These are phyloP conservation scores for Lactarius sanguifluus DNA, from an alignment of 768 basidiomycete species.

Conservation along the genomic window DNA sequence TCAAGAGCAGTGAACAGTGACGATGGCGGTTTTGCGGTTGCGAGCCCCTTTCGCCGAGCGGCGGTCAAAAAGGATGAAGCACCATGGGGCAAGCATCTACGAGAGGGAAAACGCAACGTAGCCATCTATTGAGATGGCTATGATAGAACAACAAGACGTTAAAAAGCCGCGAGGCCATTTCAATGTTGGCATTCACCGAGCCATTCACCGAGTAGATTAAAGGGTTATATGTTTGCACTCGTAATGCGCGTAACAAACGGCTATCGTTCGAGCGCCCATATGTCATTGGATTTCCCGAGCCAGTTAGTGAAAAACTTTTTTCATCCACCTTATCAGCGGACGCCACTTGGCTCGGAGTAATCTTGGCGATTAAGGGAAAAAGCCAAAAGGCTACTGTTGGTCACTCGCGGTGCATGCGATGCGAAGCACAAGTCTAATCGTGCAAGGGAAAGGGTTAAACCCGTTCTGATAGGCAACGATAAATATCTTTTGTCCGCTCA, in stretches of 20 bases:
- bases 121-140: conserved; percentile 19
- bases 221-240: background rate
- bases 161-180: conserved; percentile 11
- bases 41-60: conserved; percentile 44
- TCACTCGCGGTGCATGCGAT: too few species aligned
- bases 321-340: background rate
- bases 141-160: conserved; percentile 12
- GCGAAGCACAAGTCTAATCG: background rate
- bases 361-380: background rate
- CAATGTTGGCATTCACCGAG: conserved; percentile 42
- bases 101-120: conserved; percentile 16
- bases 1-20: conserved; percentile 85
- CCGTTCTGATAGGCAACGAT: background rate
- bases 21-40: conserved; percentile 57
- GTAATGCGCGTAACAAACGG: background rate
- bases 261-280: background rate
- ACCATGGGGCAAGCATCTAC: conserved; percentile 28
- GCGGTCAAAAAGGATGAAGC: conserved; percentile 26
- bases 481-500: background rate
- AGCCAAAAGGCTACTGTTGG: background rate
- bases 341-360: conserved; percentile 28
- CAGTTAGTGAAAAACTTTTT: conserved; percentile 27
- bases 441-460: background rate
- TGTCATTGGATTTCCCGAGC: conserved; percentile 26
- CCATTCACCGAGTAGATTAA: conserved; percentile 56